Conservation (phyloP, 345 rosid species). For the Citrus trifoliata region DNA sequence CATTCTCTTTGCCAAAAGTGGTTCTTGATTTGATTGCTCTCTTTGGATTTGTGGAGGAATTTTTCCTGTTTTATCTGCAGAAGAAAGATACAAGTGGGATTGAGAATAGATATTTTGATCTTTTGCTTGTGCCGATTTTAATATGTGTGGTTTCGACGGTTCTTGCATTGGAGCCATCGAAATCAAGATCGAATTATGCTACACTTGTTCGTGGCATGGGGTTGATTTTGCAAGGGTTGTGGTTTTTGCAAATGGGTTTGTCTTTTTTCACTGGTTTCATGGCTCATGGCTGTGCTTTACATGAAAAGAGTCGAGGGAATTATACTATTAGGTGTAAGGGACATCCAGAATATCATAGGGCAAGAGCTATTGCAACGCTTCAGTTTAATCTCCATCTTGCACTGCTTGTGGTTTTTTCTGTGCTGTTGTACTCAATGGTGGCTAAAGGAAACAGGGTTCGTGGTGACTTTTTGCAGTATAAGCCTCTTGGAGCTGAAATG, state of each 20-base stretch:
- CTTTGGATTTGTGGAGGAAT: constrained; percentile 82
- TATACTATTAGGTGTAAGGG: constrained; percentile 74
- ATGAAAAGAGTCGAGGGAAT: constrained; percentile 70
- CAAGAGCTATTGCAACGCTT: constrained; percentile 81
- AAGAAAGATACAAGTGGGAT: constrained; percentile 58
- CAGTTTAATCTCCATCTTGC: constrained; percentile 93
- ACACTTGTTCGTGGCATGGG: constrained; percentile 68
- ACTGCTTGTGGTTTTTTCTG: constrained; percentile 49
- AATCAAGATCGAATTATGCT: constrained; percentile 22
- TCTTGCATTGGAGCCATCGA: constrained; percentile 38
- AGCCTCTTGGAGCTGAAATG: constrained; percentile 67
- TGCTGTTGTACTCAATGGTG: constrained; percentile 43
- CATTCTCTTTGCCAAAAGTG: constrained; percentile 40
- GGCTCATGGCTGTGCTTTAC: constrained; percentile 64
- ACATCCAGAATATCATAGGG: constrained; percentile 78
- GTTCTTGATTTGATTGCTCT: constrained; percentile 54
- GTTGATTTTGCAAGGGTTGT: constrained; percentile 72
- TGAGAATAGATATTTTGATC: constrained; percentile 53
- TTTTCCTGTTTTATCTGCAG: constrained; percentile 68
- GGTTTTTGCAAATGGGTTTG: constrained; percentile 90
- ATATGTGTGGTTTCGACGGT: constrained; percentile 57
- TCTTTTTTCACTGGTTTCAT: constrained; percentile 66
- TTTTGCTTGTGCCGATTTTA: constrained; percentile 74
- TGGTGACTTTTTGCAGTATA: constrained; percentile 39
- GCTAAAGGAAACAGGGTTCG: constrained; percentile 41